Evolutionary conservation across 2,329 filamentous ascomycete genomes (phyloP).

Genomic region (Pezicula radicicola): DNA sequence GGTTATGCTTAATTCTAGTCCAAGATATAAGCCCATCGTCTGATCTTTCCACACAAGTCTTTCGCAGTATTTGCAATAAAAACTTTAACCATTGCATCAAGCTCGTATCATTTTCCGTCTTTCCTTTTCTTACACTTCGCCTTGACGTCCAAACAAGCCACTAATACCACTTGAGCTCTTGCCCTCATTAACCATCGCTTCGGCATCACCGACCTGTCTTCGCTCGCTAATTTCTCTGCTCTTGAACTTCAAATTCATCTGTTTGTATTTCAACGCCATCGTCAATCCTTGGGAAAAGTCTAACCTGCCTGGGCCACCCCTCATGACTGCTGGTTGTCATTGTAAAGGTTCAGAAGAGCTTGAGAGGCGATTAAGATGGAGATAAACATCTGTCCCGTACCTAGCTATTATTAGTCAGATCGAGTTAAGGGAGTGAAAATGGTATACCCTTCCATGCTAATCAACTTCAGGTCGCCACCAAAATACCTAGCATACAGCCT

Average conservation of each 20-base stretch:
- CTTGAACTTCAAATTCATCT: conserved; percentile 63
- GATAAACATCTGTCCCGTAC: conserved; percentile 97
- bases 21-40: no score
- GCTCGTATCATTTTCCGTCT: background rate
- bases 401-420: conserved; percentile 42
- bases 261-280: conserved; percentile 46
- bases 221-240: conserved; percentile 74
- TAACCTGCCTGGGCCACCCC: conserved; percentile 54
- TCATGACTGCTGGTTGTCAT: conserved; percentile 83
- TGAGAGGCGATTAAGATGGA: conserved; percentile 92
- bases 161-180: conserved; percentile 21
- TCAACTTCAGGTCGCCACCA: conserved; percentile 93
- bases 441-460: conserved; percentile 97
- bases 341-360: conserved; percentile 95
- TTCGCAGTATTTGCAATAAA: no score
- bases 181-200: conserved; percentile 64
- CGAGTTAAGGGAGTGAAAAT: background rate
- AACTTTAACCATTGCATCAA: background rate
- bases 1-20: no score
- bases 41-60: no score
- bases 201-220: conserved; percentile 86
- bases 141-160: conserved; percentile 30
- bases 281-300: conserved; percentile 61
- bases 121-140: conserved; percentile 22
- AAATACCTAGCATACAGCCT: conserved; percentile 95